Evolutionary conservation across 345 rosid genomes (phyloP).

Genomic region (Eucalyptus guilfoylei): DNA sequence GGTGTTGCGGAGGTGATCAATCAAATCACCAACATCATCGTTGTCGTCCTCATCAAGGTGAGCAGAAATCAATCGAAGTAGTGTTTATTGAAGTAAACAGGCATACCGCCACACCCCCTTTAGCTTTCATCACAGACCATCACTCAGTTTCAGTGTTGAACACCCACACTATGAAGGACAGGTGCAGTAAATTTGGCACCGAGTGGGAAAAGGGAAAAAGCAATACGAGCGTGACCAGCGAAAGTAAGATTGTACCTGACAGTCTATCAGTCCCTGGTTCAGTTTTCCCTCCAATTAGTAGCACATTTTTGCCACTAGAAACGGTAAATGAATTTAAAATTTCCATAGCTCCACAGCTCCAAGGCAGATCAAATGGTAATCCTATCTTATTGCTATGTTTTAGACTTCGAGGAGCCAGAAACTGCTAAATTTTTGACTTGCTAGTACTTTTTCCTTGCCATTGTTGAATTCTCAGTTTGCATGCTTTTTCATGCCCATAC

Average conservation of each 20-base stretch:
- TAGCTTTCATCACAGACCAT: conserved; percentile 82
- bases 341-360: no score
- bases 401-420: no score
- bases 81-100: neutral
- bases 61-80: neutral
- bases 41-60: neutral
- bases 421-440: no score
- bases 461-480: no score
- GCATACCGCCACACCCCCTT: conserved; percentile 81
- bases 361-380: no score
- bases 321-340: no score
- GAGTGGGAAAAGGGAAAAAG: neutral
- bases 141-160: conserved; percentile 82
- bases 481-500: no score
- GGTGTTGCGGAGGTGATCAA: neutral
- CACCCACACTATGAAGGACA: conserved; percentile 60
- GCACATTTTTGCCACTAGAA: no score
- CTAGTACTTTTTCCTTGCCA: no score
- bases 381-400: no score
- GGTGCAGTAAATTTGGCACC: neutral
- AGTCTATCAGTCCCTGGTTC: conserved; percentile 66
- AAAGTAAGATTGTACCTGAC: conserved; percentile 41
- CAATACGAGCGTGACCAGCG: neutral
- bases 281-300: conserved; percentile 39
- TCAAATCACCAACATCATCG: neutral